These are phyloP conservation scores for Ochetophila trinervis DNA, from an alignment of 306 rosid species.

Conservation along the genomic window DNA sequence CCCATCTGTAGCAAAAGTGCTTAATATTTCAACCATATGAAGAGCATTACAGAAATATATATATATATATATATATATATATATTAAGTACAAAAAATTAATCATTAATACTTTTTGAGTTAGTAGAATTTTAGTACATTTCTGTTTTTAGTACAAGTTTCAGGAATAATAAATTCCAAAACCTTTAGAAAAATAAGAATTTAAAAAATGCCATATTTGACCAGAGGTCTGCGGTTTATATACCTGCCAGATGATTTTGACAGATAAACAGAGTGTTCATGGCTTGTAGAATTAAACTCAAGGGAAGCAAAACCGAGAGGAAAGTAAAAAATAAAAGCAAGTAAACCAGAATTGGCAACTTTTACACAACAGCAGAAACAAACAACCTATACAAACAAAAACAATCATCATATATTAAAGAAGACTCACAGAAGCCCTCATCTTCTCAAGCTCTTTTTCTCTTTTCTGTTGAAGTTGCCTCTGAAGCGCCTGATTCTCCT, in stretches of 20 bases:
- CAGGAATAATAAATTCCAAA: no score
- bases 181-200: no score
- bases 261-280: no score
- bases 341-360: not conserved
- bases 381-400: not conserved
- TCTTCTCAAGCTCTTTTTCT: slow-evolving; percentile 60
- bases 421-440: slow-evolving; percentile 56
- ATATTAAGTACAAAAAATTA: not conserved
- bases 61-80: not conserved
- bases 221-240: not conserved
- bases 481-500: slow-evolving; percentile 81
- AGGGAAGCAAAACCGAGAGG: not conserved
- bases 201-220: not conserved
- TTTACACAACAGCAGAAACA: not conserved
- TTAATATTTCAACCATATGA: slow-evolving; percentile 6
- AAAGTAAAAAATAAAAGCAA: not conserved
- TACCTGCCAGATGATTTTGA: not conserved
- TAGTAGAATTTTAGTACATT: no score
- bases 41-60: not conserved
- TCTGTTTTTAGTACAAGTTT: no score
- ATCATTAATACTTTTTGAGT: no score
- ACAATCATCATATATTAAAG: not conserved
- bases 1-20: slow-evolving; percentile 33
- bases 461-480: slow-evolving; percentile 59
- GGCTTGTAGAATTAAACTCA: no score